A percentile compares a stretch with the other conserved stretches of the same genome.
Conservation (phyloP, 2,329 filamentous ascomycete species). For the Colletotrichum orchidophilum region DNA sequence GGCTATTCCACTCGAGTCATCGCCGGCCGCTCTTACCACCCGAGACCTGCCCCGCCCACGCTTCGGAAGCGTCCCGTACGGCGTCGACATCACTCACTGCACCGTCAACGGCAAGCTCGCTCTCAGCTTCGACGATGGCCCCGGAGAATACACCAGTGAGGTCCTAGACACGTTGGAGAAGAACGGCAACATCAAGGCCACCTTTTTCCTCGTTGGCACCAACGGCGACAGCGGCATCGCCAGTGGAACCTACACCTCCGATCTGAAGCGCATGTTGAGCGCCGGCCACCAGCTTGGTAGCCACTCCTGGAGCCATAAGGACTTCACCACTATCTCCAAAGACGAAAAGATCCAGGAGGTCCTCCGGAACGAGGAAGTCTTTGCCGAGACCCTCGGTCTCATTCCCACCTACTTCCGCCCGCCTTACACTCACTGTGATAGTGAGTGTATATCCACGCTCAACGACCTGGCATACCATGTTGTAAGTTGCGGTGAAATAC, state of each 20-base stretch:
- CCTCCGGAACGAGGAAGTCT: constrained; percentile 54
- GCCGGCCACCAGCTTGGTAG: constrained; percentile 58
- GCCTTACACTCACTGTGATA: constrained; percentile 44
- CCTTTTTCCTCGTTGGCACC: constrained; percentile 48
- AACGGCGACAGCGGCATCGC: constrained; percentile 46
- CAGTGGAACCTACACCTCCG: constrained; percentile 46
- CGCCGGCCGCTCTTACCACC: constrained; percentile 4
- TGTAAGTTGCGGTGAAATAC: constrained; percentile 31
- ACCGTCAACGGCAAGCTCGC: constrained; percentile 44
- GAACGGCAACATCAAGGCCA: constrained; percentile 44
- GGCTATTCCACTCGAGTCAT: constrained; percentile 20
- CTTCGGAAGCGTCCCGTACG: constrained; percentile 44
- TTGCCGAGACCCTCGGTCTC: constrained; percentile 52
- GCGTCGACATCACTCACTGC: constrained; percentile 46
- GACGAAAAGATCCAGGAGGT: constrained; percentile 50
- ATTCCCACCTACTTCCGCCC: constrained; percentile 59
- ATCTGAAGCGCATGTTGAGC: constrained; percentile 53
- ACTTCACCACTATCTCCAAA: constrained; percentile 48
- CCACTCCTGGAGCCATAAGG: constrained; percentile 59
- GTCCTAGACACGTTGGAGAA: constrained; percentile 48
- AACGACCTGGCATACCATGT: constrained; percentile 45
- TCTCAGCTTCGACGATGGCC: constrained; percentile 51
- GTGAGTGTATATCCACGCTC: constrained; percentile 38
- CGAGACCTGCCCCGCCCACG: constrained; percentile 38
- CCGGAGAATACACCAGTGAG: constrained; percentile 43